Base-by-base conservation (phyloP, 2,329 filamentous ascomycete species). In the Aspergillus uvarum region DNA sequence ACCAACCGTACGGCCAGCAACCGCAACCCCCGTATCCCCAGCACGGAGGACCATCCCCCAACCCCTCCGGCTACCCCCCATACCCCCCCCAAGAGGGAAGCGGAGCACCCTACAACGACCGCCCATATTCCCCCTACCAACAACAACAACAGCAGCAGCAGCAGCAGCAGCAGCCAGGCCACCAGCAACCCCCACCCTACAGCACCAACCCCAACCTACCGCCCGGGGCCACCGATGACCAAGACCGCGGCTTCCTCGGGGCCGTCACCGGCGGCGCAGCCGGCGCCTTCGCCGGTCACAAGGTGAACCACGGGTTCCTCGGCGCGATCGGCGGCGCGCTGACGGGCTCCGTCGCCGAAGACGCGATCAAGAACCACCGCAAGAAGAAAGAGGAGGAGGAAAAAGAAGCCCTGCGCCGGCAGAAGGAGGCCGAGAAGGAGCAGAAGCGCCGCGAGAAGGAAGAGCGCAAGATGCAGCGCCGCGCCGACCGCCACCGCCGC, bases 291-390 rank as follows among this genome's bases (percentile, higher is more conserved):
- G 75, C 72, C 24, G 79, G 79, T 49, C 75, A 78, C 68, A 74
- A 81, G 63, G 77, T 74, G 57, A 72, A 77, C 59, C 79, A 81
- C 68, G 79, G 79, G 24, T 68, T 81, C 63, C 71, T 81, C 19
- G 79, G 79, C 55, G 74, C 78, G 4, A 70, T 81, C 50, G 79
- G 77, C 55, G 79, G 79, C 19, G 79, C 79, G 26, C 76, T 81
- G 56, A 71, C 75, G 2, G 79, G 79, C 35, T 77, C 74, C 52
- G 68, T 80, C 51, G 72, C 77, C 8, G 77, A 81, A 65, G 79
- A 81, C 59, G 74, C 74, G 12, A 63, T 75, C 56, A 79, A 79
- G 69, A 76, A 79, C 65, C 70, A 77, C 61, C 73, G 72, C 59
- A 71, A 77, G 10, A 58, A 59, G 52, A 63, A 63, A 29, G 44